Conservation (phyloP, 768 basidiomycete genomes). For the Macrocybe gigantea region DNA sequence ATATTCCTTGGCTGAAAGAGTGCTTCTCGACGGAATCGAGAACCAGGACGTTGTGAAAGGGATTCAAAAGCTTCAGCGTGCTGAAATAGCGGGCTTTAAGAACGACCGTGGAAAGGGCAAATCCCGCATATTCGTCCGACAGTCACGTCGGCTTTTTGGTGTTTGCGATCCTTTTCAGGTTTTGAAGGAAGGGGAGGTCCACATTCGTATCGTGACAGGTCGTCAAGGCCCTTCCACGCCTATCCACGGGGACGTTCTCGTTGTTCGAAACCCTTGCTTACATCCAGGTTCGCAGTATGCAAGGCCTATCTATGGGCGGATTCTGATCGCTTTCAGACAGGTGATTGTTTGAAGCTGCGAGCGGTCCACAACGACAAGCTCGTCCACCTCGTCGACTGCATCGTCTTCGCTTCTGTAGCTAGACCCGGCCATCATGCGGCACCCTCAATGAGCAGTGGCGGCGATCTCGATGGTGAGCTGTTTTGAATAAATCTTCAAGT, state of each 20-base stretch:
- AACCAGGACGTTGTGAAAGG: conserved; percentile 29
- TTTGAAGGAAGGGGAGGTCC: conserved; percentile 57
- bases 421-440: conserved; percentile 53
- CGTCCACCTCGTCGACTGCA: conserved; percentile 56
- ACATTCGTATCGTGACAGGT: conserved; percentile 49
- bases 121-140: conserved; percentile 54
- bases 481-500: not conserved
- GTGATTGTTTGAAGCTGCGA: conserved; percentile 60
- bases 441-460: conserved; percentile 67
- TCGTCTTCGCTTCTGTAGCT: conserved; percentile 60
- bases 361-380: conserved; percentile 47
- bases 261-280: conserved; percentile 65
- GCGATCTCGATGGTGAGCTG: conserved; percentile 49
- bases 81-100: conserved; percentile 44
- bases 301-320: not conserved
- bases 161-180: conserved; percentile 65
- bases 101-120: conserved; percentile 47
- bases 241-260: conserved; percentile 55
- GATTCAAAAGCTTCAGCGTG: conserved; percentile 38
- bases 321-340: conserved; percentile 17
- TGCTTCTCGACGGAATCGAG: conserved; percentile 52
- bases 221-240: conserved; percentile 49
- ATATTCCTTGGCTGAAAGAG: conserved; percentile 42
- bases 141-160: conserved; percentile 58
- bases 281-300: conserved; percentile 43